Conservation (phyloP, 208 protist species). For the Naegleria gruberi region DNA sequence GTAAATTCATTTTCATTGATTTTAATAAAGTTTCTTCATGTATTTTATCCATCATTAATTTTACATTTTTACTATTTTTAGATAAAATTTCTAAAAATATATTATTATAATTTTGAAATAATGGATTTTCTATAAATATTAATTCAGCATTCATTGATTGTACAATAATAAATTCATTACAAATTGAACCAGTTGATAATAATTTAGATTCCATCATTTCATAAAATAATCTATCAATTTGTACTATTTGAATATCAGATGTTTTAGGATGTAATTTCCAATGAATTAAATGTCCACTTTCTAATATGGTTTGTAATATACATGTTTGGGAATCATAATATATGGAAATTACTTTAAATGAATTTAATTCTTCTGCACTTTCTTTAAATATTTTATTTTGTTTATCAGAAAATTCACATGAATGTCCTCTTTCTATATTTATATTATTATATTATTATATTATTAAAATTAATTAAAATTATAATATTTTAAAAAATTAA, state of each 20-base stretch:
- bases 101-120: not conserved
- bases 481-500: no score
- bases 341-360: not conserved
- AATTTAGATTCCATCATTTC: not conserved
- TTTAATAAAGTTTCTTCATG: not conserved
- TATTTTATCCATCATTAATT: not conserved
- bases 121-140: not conserved
- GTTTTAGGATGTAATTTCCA: not conserved
- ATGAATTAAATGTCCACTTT: not conserved
- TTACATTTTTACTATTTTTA: not conserved
- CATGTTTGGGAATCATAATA: not conserved
- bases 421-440: not conserved
- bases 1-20: not conserved
- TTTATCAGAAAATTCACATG: not conserved
- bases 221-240: not conserved
- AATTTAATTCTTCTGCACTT: not conserved
- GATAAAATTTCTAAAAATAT: not conserved
- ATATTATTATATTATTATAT: no score
- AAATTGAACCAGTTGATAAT: not conserved
- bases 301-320: not conserved
- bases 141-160: not conserved
- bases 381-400: not conserved
- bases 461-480: no score
- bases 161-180: not conserved
- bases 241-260: not conserved